These are phyloP conservation scores for Aspergillus heteromorphus DNA, from an alignment of 495 filamentous ascomycete genomes.

Conservation along the genomic window DNA sequence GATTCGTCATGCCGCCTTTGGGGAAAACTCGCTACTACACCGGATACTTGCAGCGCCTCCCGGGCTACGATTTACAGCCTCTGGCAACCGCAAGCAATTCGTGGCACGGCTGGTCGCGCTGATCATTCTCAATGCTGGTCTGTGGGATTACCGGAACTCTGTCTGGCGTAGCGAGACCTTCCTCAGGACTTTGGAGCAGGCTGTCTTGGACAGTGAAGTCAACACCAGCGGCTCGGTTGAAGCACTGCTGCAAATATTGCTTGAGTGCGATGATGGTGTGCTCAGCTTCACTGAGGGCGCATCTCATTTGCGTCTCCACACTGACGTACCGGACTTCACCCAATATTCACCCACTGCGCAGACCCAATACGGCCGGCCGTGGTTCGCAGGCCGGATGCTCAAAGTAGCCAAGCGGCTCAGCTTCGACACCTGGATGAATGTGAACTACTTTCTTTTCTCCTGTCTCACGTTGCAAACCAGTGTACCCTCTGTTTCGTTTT, in stretches of 20 bases:
- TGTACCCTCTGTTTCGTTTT: conserved; percentile 17
- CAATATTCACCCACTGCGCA: conserved; percentile 25
- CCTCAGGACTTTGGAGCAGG: conserved; percentile 24
- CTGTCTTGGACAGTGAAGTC: conserved; percentile 32
- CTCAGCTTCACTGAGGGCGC: neutral
- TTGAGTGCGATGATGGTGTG: conserved; percentile 30
- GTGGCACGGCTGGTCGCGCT: conserved; percentile 28
- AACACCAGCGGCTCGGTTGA: conserved; percentile 33
- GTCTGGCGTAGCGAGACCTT: conserved; percentile 23
- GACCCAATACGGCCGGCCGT: conserved; percentile 30
- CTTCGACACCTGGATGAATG: conserved; percentile 25
- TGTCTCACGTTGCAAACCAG: conserved; percentile 29
- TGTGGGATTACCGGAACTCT: conserved; percentile 39
- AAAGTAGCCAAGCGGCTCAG: conserved; percentile 38
- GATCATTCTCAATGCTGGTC: conserved; percentile 34
- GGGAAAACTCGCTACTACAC: conserved; percentile 20
- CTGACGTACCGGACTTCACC: conserved; percentile 21
- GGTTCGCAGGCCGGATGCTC: conserved; percentile 39
- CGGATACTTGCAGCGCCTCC: conserved; percentile 29
- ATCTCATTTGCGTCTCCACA: neutral
- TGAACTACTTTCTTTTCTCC: conserved; percentile 30
- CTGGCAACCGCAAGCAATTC: conserved; percentile 34
- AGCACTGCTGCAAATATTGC: conserved; percentile 36
- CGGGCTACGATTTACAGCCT: conserved; percentile 24
- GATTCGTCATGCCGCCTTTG: conserved; percentile 24